Evolutionary conservation across 164 flowering plant genomes (phyloP).

Genomic region (Amborella trichopoda): DNA sequence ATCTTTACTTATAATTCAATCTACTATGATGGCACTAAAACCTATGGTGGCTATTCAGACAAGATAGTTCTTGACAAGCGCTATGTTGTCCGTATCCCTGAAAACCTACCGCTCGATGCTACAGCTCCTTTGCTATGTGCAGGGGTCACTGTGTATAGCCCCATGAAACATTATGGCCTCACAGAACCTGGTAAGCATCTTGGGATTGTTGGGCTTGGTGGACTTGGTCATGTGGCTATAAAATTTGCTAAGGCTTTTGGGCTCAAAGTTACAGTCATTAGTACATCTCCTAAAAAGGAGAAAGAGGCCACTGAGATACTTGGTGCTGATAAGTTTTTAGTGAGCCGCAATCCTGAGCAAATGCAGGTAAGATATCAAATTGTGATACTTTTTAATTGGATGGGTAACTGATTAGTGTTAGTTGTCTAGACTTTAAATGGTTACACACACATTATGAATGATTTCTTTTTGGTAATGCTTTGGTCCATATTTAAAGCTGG

Average conservation of each 20-base stretch:
- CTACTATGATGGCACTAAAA: conserved; percentile 26
- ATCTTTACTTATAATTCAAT: conserved; percentile 18
- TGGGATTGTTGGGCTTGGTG: conserved; percentile 45
- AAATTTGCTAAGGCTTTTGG: conserved; percentile 50
- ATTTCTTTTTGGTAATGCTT: too few relatives aligned
- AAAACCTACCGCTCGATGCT: conserved; percentile 8
- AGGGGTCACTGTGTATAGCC: conserved; percentile 47
- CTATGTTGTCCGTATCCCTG: conserved; percentile 25
- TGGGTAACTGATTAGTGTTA: too few relatives aligned
- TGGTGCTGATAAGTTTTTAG: conserved; percentile 36
- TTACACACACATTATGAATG: background rate
- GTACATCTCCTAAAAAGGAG: conserved; percentile 30
- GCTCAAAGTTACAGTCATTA: conserved; percentile 34
- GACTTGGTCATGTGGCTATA: conserved; percentile 44
- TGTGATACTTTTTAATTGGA: too few relatives aligned
- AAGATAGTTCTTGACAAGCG: conserved; percentile 24
- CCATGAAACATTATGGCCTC: conserved; percentile 27
- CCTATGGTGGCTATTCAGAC: conserved; percentile 39
- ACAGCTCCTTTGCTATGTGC: conserved; percentile 35
- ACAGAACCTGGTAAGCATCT: conserved; percentile 22
- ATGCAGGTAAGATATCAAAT: conserved; percentile 20
- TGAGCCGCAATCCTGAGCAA: conserved; percentile 25
- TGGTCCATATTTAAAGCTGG: too few relatives aligned
- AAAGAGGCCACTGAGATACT: conserved; percentile 28
- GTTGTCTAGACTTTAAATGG: background rate